Evolutionary conservation across 768 basidiomycete species (phyloP).

Genomic region (Pleurotus giganteus): DNA sequence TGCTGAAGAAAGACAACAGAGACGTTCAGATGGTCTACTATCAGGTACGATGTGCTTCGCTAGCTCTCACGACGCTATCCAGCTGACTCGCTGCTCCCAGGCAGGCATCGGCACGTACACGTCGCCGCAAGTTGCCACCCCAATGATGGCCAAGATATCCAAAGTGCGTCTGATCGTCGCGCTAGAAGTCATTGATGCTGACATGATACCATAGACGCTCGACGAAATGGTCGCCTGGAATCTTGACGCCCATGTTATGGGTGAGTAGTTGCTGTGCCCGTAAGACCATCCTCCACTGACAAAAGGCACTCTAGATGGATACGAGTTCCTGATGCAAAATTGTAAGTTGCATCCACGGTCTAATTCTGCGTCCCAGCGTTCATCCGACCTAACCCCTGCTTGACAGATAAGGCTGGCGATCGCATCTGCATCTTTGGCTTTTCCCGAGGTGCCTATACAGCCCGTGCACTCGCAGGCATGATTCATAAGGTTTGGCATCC

Average conservation of each 20-base stretch:
- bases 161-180: slow-evolving; percentile 26
- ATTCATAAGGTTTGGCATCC: slow-evolving; percentile 40
- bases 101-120: slow-evolving; percentile 57
- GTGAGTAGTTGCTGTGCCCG: slow-evolving; percentile 17
- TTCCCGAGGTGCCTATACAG: slow-evolving; percentile 60
- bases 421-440: slow-evolving; percentile 66
- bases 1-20: slow-evolving; percentile 52
- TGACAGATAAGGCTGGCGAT: slow-evolving; percentile 43
- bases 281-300: neutral
- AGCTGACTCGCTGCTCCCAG: slow-evolving; percentile 19
- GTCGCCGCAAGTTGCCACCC: slow-evolving; percentile 40
- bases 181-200: neutral
- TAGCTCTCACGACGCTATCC: neutral
- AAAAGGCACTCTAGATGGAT: slow-evolving; percentile 37
- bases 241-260: slow-evolving; percentile 51
- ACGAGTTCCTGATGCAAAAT: slow-evolving; percentile 60
- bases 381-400: neutral
- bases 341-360: slow-evolving; percentile 27
- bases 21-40: slow-evolving; percentile 54
- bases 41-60: slow-evolving; percentile 31
- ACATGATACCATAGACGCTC: slow-evolving; percentile 24
- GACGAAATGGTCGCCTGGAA: slow-evolving; percentile 49
- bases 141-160: slow-evolving; percentile 38
- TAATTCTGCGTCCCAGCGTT: neutral
- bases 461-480: slow-evolving; percentile 54